Evolutionary conservation across 1,139 yeast species (phyloP).

Genomic region (Cylindricascospora bacillispora): DNA sequence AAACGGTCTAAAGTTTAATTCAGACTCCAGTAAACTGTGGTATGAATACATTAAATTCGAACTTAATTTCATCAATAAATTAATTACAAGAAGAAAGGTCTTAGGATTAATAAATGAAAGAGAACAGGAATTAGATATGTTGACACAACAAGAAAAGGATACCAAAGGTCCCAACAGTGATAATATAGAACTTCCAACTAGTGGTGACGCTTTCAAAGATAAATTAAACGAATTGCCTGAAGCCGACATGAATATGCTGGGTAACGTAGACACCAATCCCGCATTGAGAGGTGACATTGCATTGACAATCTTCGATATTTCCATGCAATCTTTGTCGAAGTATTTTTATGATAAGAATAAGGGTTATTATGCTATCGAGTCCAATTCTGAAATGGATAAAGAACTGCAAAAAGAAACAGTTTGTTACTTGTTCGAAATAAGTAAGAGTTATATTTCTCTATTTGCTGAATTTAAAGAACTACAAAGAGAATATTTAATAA

Average conservation of each 20-base stretch:
- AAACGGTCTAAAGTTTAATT: slow-evolving; percentile 71
- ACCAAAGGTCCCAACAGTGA: slow-evolving; percentile 12
- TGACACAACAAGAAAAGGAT: slow-evolving; percentile 28
- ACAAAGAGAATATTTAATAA: slow-evolving; percentile 53
- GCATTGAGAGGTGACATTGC: slow-evolving; percentile 87
- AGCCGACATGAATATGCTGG: slow-evolving; percentile 75
- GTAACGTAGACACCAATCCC: slow-evolving; percentile 77
- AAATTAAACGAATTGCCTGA: slow-evolving; percentile 69
- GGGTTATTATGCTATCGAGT: slow-evolving; percentile 19
- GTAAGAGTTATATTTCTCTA: slow-evolving; percentile 37
- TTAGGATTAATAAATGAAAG: slow-evolving; percentile 65
- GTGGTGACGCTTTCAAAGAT: slow-evolving; percentile 43
- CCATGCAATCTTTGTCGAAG: slow-evolving; percentile 37
- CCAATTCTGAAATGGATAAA: slow-evolving; percentile 15
- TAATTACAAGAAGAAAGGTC: slow-evolving; percentile 71
- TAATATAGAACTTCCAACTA: slow-evolving; percentile 32
- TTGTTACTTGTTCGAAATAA: slow-evolving; percentile 32
- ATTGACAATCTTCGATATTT: slow-evolving; percentile 65
- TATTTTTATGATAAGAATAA: slow-evolving; percentile 21
- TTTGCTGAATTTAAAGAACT: slow-evolving; percentile 58
- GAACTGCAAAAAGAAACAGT: slow-evolving; percentile 18
- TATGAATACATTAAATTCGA: slow-evolving; percentile 79
- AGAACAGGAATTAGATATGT: slow-evolving; percentile 38
- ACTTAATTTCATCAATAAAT: slow-evolving; percentile 69
- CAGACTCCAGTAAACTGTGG: slow-evolving; percentile 68